Conservation (phyloP, 1,284 basidiomycete species). For the Puccinia polysora region DNA sequence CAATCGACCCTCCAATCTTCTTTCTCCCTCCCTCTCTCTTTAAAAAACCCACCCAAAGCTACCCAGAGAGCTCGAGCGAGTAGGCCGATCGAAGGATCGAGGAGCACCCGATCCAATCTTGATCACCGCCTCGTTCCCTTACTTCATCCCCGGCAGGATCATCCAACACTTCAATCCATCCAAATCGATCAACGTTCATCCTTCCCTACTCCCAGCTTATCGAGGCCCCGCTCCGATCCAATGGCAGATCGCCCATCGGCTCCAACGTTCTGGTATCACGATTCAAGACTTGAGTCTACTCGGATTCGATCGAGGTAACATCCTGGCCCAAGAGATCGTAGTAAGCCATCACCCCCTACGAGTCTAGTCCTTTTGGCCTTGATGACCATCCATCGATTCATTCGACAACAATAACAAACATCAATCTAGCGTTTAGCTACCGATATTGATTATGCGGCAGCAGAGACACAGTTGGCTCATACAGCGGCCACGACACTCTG, state of each 20-base stretch:
- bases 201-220: slow-evolving; percentile 82
- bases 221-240: slow-evolving; percentile 91
- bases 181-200: slow-evolving; percentile 82
- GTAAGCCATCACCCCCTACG: slow-evolving; percentile 48
- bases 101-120: too few species aligned
- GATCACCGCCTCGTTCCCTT: too few species aligned
- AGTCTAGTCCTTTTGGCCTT: too few species aligned
- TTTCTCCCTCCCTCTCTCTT: too few species aligned
- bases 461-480: slow-evolving; percentile 63
- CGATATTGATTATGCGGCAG: slow-evolving; percentile 58
- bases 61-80: too few species aligned
- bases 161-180: slow-evolving; percentile 64
- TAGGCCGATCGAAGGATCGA: too few species aligned
- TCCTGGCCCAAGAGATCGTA: slow-evolving; percentile 52
- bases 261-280: slow-evolving; percentile 64
- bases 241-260: slow-evolving; percentile 67
- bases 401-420: too few species aligned
- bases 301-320: slow-evolving; percentile 55
- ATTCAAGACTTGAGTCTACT: slow-evolving; percentile 57
- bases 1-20: too few species aligned
- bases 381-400: not conserved
- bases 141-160: slow-evolving; percentile 68
- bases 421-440: slow-evolving; percentile 57
- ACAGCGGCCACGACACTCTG: slow-evolving; percentile 69
- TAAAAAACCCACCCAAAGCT: too few species aligned